A percentile compares a stretch with the other conserved stretches of the same genome.
Conservation (phyloP, 495 filamentous ascomycete species). For the Aspergillus leporis region DNA sequence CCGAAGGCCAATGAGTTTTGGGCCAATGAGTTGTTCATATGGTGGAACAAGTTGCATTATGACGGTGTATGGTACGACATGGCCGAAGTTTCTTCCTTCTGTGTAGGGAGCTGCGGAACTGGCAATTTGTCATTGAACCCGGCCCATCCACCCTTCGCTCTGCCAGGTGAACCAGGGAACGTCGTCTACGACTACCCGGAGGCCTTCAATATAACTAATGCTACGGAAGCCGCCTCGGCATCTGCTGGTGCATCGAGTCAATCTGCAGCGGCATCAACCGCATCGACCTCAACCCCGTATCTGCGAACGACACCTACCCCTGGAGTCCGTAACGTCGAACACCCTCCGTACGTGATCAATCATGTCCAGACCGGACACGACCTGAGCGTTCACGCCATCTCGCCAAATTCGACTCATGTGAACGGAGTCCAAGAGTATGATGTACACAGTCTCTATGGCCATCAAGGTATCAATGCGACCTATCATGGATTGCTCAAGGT, state of each 20-base stretch:
- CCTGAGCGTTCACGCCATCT: slow-evolving; percentile 70
- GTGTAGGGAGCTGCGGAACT: slow-evolving; percentile 74
- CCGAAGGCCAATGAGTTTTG: slow-evolving; percentile 66
- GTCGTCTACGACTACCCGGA: slow-evolving; percentile 67
- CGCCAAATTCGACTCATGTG: slow-evolving; percentile 75
- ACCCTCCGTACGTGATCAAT: slow-evolving; percentile 82
- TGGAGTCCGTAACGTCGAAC: slow-evolving; percentile 70
- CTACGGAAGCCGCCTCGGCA: slow-evolving; percentile 64
- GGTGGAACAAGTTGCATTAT: slow-evolving; percentile 57
- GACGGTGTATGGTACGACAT: slow-evolving; percentile 67
- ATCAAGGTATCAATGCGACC: slow-evolving; percentile 77
- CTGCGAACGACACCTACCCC: slow-evolving; percentile 66
- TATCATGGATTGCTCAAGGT: slow-evolving; percentile 69
- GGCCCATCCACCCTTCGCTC: slow-evolving; percentile 63
- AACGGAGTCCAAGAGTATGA: slow-evolving; percentile 78
- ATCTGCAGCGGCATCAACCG: slow-evolving; percentile 41
- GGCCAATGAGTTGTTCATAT: slow-evolving; percentile 64
- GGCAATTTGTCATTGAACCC: slow-evolving; percentile 69
- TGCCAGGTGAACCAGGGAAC: slow-evolving; percentile 66
- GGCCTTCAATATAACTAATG: slow-evolving; percentile 68
- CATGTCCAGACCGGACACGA: slow-evolving; percentile 68
- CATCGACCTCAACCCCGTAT: slow-evolving; percentile 50
- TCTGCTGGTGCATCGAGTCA: slow-evolving; percentile 54
- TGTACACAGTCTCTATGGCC: slow-evolving; percentile 74
- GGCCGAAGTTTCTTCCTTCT: slow-evolving; percentile 75